Base-by-base conservation (phyloP, 192 early-diverging fungal species). In the Allomyces arbusculus region DNA sequence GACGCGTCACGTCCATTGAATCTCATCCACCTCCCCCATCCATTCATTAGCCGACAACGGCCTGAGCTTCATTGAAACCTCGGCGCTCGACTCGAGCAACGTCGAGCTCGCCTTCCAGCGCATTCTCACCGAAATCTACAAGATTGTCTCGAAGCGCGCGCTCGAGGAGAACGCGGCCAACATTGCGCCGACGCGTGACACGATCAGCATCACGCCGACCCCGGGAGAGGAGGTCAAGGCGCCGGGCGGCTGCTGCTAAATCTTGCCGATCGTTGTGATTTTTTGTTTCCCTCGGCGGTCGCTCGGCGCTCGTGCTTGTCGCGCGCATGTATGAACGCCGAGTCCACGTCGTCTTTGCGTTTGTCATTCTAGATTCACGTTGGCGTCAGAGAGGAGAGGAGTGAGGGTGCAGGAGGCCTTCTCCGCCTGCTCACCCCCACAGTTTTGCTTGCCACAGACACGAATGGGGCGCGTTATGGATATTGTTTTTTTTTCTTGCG, bases 1-100 rank as follows among this genome's bases (percentile, higher is more conserved):
- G 33, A 24, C 23, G 25, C 11, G 26, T 61, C 1, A 16, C 24
- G 10, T 5, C 43, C 40, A 43, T 26, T 20, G 24, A 25, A 24
- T 43, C 58, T 3, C 28, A 62, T 66, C 9, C 63, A 50, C 67
- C 4, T 26, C 58, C 44, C 40, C 23, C 43, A 24, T 28, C 64
- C 65, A 45, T 10, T 50, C 9, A 16, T 10, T 68, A 87, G 79
- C 88, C 61, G 93, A 96, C 72, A 95, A 97, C 69, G 87, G 83
- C 16, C 77, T 99, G 62, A 91, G 89, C 28, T 99, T 99, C 73
- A 99, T 99, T 66, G 95, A 99, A 75, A 97, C 95, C 8, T 98
- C 95, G 24, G 95, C 95, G 20, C 79, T 98, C 77, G 94, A 98
- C 71, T 81, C 88, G 22, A 92, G 84, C 80, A 98, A 98, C 73